phyloP scores from a whole-genome alignment of 2,329 filamentous ascomycete species.

The Hypoxylon sp. region DNA sequence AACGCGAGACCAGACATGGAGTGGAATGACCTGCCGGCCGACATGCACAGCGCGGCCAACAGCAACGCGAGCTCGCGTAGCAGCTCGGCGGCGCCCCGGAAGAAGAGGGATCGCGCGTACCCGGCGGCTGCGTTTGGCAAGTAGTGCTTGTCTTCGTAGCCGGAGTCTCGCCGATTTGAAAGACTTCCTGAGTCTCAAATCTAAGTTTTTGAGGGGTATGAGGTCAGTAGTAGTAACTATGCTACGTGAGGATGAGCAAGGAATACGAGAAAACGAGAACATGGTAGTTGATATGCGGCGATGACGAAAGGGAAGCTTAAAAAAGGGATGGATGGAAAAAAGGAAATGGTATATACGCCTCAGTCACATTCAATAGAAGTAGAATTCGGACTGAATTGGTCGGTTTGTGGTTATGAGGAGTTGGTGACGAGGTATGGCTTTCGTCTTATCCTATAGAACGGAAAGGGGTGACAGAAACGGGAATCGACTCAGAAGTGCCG shows the following conservation, averaged over 20 bases:
- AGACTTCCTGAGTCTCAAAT: no score
- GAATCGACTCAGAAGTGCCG: background rate
- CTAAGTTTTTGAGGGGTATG: no score
- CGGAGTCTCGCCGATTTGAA: no score
- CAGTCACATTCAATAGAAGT: background rate
- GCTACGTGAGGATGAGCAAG: no score
- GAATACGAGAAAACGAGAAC: background rate
- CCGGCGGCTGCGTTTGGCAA: constrained; percentile 71
- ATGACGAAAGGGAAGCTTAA: background rate
- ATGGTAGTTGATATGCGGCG: background rate
- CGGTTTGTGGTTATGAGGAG: background rate
- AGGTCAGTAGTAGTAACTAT: no score
- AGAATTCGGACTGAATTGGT: background rate
- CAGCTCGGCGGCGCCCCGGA: constrained; percentile 62
- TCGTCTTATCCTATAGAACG: background rate
- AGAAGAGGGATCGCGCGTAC: constrained; percentile 71
- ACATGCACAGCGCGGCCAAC: constrained; percentile 60
- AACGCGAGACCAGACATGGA: constrained; percentile 69
- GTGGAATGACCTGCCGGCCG: constrained; percentile 74
- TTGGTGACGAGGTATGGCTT: background rate
- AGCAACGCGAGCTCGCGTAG: constrained; percentile 66
- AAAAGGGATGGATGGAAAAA: background rate
- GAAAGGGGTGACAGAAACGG: background rate
- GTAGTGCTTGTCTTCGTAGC: constrained; percentile 34
- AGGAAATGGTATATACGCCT: constrained; percentile 15